Base-by-base conservation (phyloP, 2,329 filamentous ascomycete species). In the Colletotrichum graminicola region DNA sequence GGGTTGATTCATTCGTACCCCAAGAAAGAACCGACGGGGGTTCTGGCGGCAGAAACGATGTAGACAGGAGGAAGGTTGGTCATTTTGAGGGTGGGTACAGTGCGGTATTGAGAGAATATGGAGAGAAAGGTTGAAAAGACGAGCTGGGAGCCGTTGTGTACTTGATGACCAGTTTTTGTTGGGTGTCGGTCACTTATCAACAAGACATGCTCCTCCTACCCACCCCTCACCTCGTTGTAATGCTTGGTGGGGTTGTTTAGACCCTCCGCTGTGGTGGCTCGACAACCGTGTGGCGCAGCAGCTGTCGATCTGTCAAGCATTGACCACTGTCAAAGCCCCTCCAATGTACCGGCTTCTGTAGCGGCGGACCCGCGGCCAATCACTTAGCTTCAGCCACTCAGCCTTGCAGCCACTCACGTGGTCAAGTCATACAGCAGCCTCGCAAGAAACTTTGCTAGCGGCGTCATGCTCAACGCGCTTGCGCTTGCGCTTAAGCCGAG, bases 1-100 rank as follows among this genome's bases (percentile, higher is more conserved):
- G 23, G 57, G 32, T 32, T 11, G 34, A 26, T 16, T 60, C 41
- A 14, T 55, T 62, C 81, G 73, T 84, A 97, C 94, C 96, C 96
- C 79, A 97, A 90, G 85, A 99, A 99, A 75, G 93, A 95, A 78
- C 96, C 96, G 75, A 97, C 88, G 64, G 96, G 96, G 75, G 96
- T 99, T 84, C 95, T 91, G 79, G 91, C 93, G 75, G 91, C 92
- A 71, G 96, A 96, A 80, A 98, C 94, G 79, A 99, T 98, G 86
- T 99, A 99, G 76, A 99, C 95, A 71, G 94, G 89, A 75, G 94
- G 92, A 75, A 95, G 89, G 76, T 89, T 90, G 80, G 94, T 88
- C 93, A 97, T 97, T 72, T 77, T 89, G 84, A 74, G 41, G 23
- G 41, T 69, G 29, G 43, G 21, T 62, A 61, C 57, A n/a, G 36